phyloP scores from a whole-genome alignment of 441 rosid species.

The Euphorbia corollata region DNA sequence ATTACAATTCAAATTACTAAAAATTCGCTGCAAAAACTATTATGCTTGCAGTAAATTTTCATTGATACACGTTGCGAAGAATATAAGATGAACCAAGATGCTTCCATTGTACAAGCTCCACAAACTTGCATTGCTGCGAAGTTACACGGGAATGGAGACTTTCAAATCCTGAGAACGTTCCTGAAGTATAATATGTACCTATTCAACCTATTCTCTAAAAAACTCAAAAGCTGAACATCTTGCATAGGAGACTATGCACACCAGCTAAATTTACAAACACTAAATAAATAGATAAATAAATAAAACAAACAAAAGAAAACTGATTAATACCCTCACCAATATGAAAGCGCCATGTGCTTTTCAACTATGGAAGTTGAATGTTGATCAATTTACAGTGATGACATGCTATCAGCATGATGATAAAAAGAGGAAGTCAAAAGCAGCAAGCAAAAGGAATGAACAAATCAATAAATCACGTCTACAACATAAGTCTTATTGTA shows the following conservation, averaged over 20 bases:
- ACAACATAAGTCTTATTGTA: neutral
- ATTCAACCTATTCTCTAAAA: neutral
- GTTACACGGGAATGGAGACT: neutral
- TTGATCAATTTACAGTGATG: neutral
- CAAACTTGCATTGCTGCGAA: neutral
- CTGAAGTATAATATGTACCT: neutral
- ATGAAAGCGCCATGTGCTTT: slow-evolving; percentile 1
- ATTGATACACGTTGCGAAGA: neutral
- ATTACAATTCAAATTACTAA: neutral
- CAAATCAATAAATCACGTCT: neutral
- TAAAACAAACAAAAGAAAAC: neutral
- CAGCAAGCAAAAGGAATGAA: neutral
- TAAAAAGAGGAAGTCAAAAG: neutral
- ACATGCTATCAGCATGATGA: neutral
- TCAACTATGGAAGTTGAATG: neutral
- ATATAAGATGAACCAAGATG: slow-evolving; percentile 1
- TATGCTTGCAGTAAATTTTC: neutral
- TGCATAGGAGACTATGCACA: neutral
- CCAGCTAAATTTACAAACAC: neutral
- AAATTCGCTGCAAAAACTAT: no score
- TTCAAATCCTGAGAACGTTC: neutral
- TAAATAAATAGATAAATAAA: neutral
- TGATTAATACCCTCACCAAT: neutral
- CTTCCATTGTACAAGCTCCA: slow-evolving; percentile 12
- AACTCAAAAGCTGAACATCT: neutral